Conservation (phyloP, 208 protist genomes). For the Acanthamoeba royreba region DNA sequence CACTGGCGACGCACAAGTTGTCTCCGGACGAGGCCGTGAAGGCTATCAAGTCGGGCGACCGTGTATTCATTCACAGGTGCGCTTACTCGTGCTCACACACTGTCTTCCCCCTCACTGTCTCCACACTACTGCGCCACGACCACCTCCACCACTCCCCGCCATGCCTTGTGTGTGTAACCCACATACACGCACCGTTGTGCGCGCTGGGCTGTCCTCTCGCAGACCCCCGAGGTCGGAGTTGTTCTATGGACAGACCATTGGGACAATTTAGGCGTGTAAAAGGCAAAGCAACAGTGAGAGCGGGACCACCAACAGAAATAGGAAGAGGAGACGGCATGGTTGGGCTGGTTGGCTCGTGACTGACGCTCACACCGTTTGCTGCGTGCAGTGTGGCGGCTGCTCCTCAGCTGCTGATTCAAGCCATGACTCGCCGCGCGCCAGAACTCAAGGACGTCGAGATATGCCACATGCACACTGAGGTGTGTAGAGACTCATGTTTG, state of each 20-base stretch:
- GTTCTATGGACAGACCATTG: too few species aligned
- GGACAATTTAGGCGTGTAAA: neutral
- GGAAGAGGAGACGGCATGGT: too few species aligned
- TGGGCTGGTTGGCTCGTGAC: neutral
- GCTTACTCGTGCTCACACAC: too few species aligned
- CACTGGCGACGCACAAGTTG: too few species aligned
- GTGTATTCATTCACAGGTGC: constrained; percentile 21
- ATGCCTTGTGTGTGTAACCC: too few species aligned
- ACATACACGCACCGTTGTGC: too few species aligned
- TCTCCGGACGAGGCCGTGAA: constrained; percentile 12
- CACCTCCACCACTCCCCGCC: too few species aligned
- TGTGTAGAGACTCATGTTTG: neutral
- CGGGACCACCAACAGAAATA: too few species aligned
- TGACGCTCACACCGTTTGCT: neutral
- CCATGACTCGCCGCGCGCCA: constrained; percentile 29
- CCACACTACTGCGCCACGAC: too few species aligned
- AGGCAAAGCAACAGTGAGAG: too few species aligned
- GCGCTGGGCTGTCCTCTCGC: neutral
- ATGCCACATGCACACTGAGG: constrained; percentile 57
- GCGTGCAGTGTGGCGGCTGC: neutral
- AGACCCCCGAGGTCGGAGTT: neutral
- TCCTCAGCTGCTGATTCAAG: constrained; percentile 18
- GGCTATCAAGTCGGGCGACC: neutral
- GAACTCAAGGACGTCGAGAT: constrained; percentile 52
- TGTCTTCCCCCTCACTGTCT: too few species aligned